Conservation (phyloP, 176 grass and related monocot genomes). For the Lolium rigidum region DNA sequence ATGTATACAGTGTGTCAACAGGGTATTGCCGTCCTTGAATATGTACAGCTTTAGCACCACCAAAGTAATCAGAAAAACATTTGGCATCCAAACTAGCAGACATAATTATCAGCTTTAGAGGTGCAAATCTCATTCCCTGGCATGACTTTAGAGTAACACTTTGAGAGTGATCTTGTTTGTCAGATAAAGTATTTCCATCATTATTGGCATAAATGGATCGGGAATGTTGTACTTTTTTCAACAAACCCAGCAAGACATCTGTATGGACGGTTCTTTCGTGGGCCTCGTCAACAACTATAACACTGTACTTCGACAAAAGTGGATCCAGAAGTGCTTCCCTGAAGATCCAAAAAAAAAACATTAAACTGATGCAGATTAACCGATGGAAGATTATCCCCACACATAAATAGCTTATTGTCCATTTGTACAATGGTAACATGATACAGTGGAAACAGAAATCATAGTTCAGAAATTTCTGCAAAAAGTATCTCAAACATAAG, state of each 20-base stretch:
- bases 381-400: no score
- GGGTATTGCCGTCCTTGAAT: constrained; percentile 89
- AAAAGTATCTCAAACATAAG: background rate
- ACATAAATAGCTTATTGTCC: background rate
- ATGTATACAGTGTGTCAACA: constrained; percentile 79
- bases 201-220: constrained; percentile 48
- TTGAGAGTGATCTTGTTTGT: constrained; percentile 40
- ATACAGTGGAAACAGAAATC: background rate
- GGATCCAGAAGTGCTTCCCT: constrained; percentile 94
- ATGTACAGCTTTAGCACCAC: constrained; percentile 86
- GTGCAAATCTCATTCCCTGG: constrained; percentile 52
- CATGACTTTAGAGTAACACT: constrained; percentile 44
- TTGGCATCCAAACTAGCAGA: constrained; percentile 91
- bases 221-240: constrained; percentile 85
- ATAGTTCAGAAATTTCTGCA: background rate
- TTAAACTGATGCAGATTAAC: background rate
- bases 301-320: constrained; percentile 74
- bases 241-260: constrained; percentile 82
- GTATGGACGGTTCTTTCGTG: constrained; percentile 96
- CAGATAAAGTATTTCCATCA: constrained; percentile 37
- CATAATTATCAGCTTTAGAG: constrained; percentile 95
- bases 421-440: background rate
- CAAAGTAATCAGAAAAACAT: constrained; percentile 95
- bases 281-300: constrained; percentile 90
- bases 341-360: constrained; percentile 41